Conservation (phyloP, 192 early-diverging fungal species). For the Entrophospora sp. region DNA sequence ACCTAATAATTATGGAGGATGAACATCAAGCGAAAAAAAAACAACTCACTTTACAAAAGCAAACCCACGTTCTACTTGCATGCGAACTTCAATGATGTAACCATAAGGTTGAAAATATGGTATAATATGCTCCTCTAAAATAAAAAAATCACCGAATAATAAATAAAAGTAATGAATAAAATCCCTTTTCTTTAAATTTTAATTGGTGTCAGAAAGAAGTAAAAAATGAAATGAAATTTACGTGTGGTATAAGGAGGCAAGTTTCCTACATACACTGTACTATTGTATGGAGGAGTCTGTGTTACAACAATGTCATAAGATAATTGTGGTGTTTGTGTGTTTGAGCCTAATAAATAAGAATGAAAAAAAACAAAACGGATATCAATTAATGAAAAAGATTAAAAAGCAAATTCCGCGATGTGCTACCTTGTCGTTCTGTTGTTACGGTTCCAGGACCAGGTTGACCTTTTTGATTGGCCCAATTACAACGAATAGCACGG, state of each 20-base stretch:
- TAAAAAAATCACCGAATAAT: not conserved
- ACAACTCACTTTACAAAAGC: conserved; percentile 75
- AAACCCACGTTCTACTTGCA: conserved; percentile 87
- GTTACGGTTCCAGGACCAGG: conserved; percentile 31
- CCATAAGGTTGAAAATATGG: conserved; percentile 73
- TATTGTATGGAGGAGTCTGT: conserved; percentile 76
- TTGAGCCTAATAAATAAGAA: conserved; percentile 22
- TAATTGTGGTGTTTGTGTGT: conserved; percentile 38
- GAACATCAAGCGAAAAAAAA: too few relatives aligned
- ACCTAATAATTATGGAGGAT: too few relatives aligned
- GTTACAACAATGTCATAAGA: conserved; percentile 61
- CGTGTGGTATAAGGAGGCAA: conserved; percentile 70
- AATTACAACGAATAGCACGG: conserved; percentile 83
- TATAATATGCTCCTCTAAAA: conserved; percentile 55
- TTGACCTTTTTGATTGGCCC: conserved; percentile 81
- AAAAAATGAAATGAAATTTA: conserved; percentile 37
- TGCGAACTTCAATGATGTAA: conserved; percentile 64
- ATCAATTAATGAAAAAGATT: not conserved
- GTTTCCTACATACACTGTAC: conserved; percentile 87
- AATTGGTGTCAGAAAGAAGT: too few relatives aligned
- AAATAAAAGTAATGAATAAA: not conserved
- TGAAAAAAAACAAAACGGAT: not conserved
- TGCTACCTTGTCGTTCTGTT: conserved; percentile 25
- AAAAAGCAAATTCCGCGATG: not conserved
- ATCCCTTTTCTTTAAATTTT: too few relatives aligned